Evolutionary conservation across 202 grass and related monocot genomes (phyloP).

Genomic region (Setaria italica): DNA sequence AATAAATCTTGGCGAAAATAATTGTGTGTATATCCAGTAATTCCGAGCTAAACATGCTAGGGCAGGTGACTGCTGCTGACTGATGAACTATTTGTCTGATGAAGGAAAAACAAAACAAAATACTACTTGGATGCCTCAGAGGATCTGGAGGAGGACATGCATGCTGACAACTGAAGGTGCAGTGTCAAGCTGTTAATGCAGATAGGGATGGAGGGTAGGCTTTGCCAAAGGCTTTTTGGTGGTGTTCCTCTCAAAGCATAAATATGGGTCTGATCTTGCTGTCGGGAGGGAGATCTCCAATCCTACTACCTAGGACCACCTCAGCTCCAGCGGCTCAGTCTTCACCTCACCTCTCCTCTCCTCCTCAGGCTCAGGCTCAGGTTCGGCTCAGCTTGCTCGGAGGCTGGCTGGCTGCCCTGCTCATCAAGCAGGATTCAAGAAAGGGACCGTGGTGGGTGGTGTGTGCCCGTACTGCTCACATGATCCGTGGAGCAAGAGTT

Average conservation of each 20-base stretch:
- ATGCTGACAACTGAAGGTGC: slow-evolving; percentile 45
- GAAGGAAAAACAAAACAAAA: neutral
- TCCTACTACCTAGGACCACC: slow-evolving; percentile 61
- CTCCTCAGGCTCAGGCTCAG: neutral
- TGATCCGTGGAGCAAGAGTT: slow-evolving; percentile 44
- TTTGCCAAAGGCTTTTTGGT: slow-evolving; percentile 58
- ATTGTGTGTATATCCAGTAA: neutral
- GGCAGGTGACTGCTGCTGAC: neutral
- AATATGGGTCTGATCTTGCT: slow-evolving; percentile 62
- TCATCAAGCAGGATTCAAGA: slow-evolving; percentile 46
- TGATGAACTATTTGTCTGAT: neutral
- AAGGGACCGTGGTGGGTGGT: slow-evolving; percentile 44
- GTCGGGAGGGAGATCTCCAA: slow-evolving; percentile 57
- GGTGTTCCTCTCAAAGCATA: slow-evolving; percentile 56
- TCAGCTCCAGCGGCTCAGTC: slow-evolving; percentile 19
- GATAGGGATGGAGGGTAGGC: slow-evolving; percentile 59
- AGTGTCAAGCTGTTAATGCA: slow-evolving; percentile 56
- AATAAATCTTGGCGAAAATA: neutral
- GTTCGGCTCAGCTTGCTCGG: neutral
- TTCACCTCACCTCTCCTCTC: neutral
- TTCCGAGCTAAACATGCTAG: neutral
- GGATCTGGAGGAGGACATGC: slow-evolving; percentile 21
- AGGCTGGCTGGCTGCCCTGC: neutral
- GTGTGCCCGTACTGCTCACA: slow-evolving; percentile 41
- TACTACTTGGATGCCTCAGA: neutral